Base-by-base conservation (phyloP, 2,329 filamentous ascomycete species). In the Penicillium crustosum region DNA sequence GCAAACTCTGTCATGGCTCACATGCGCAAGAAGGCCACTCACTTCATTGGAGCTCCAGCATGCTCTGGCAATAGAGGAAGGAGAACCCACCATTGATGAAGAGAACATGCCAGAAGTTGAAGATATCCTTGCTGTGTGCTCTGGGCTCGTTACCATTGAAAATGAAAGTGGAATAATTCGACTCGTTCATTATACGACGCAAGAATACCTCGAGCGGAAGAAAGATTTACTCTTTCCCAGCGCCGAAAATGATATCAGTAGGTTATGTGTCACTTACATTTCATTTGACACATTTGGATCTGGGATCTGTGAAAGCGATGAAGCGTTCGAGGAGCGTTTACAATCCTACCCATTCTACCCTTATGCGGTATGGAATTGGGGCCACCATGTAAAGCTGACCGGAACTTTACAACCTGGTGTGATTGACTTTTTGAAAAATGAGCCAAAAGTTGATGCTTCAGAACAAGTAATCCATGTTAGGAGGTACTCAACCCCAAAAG, bases 1-100 rank as follows among this genome's bases (percentile, higher is more conserved):
- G 7, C 55, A 74, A 19, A 66, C 71, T 2, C 54, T 82, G 0
- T 67, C 68, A 0, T 82, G 77, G 79, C 74, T 82, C 10, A 70
- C 68, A 0, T 77, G 57, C 38, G 70, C 77, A 0, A 72, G 65
- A 44, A 68, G 73, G 41, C 73, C 65, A 0, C 58, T 82, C 0
- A 71, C 58, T 1, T 66, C 55, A 1, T 0, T 19, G 0, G 78
- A 82, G 55, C 68, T 82, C 4, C 71, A 72, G 49, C 71, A 81
- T 59, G 79, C 78, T 0, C 69, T 83, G 15, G 78, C 75, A 0
- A 64, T 78, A 0, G 72, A 78, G 39, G 1, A 51, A 2, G 70
- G 60, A 0, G 42, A 64, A 2, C 0, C 49, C 0, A 55, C 66
- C 1, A 49, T 81, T 12, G 72, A 79, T 5, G 23, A 70, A 45